Base-by-base conservation (phyloP, 306 rosid species). In the Prunus padus region DNA sequence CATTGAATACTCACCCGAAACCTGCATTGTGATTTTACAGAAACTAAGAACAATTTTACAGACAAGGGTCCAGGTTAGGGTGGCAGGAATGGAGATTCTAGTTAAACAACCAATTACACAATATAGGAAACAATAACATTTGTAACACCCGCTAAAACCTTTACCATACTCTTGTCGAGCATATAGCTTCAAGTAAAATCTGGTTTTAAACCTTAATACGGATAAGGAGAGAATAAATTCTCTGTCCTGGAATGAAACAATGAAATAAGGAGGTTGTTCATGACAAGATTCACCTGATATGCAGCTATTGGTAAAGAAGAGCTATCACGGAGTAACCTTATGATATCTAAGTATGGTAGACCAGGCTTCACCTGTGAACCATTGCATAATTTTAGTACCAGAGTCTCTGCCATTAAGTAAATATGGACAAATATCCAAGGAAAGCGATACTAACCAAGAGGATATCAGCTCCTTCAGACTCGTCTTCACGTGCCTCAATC, bases 1-100 rank as follows among this genome's bases (percentile, higher is more conserved):
- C 97, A 92, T 96, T 3, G 99, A 89, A 69, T 92, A 96, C 77
- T 92, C 98, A n/a, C 99, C 99, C 26, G 99, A 96, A 65, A 96
- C 99, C 99, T 96, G 47, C 25, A 67, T 51, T 26, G 62, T 30
- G 16, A 73, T 55, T 15, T 61, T 50, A 20, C 54, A 80, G 30
- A 26, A 65, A 40, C 73, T 3, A 55, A 76, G 14, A 5, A 2
- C 55, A 33, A 20, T 42, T 30, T 12, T 8, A 25, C 64, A 59
- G 64, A 59, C 33, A 57, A 26, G 64, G 51, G 51, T 0, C 51
- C 3, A 13, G 14, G 51, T 46, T 11, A 46, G 11, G 12, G 51
- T 12, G 14, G 14, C 60, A 20, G 61, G 61, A 20, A 9, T n/a
- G 61, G 61, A 55, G 61, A 51, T 55, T 55, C 61, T 20, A 55